phyloP scores from a whole-genome alignment of 441 rosid genomes.

The Arabidopsis hybrid region DNA sequence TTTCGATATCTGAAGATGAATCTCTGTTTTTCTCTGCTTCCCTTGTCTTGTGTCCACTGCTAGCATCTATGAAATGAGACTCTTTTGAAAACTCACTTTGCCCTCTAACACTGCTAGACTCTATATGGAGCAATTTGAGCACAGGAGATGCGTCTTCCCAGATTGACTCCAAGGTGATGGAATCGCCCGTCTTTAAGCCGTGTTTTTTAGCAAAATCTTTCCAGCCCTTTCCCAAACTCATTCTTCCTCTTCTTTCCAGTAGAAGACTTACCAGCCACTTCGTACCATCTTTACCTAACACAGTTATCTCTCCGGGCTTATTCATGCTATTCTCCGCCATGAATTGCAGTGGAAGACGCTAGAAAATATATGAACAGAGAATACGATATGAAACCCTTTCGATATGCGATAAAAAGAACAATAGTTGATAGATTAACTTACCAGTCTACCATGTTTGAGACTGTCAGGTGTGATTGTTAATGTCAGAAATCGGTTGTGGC shows the following conservation, averaged over 20 bases:
- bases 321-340: slow-evolving; percentile 31
- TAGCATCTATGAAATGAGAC: slow-evolving; percentile 7
- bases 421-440: slow-evolving; percentile 1
- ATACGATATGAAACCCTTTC: neutral
- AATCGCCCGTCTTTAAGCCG: slow-evolving; percentile 26
- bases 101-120: slow-evolving; percentile 20
- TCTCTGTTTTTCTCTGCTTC: slow-evolving; percentile 28
- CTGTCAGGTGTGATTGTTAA: slow-evolving; percentile 25
- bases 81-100: slow-evolving; percentile 18
- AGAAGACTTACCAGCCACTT: slow-evolving; percentile 38
- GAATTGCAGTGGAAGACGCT: slow-evolving; percentile 39
- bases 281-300: slow-evolving; percentile 33
- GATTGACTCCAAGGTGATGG: slow-evolving; percentile 31
- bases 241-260: slow-evolving; percentile 30
- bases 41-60: slow-evolving; percentile 15
- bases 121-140: slow-evolving; percentile 31
- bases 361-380: neutral
- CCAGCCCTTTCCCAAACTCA: slow-evolving; percentile 40
- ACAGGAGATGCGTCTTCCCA: slow-evolving; percentile 27
- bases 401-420: neutral
- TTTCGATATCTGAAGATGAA: neutral
- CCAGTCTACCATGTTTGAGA: slow-evolving; percentile 21
- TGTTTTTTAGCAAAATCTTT: slow-evolving; percentile 36
- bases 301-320: slow-evolving; percentile 32
- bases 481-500: slow-evolving; percentile 8